phyloP scores from a whole-genome alignment of 1,284 basidiomycete species.

The Leccinum solheimii region DNA sequence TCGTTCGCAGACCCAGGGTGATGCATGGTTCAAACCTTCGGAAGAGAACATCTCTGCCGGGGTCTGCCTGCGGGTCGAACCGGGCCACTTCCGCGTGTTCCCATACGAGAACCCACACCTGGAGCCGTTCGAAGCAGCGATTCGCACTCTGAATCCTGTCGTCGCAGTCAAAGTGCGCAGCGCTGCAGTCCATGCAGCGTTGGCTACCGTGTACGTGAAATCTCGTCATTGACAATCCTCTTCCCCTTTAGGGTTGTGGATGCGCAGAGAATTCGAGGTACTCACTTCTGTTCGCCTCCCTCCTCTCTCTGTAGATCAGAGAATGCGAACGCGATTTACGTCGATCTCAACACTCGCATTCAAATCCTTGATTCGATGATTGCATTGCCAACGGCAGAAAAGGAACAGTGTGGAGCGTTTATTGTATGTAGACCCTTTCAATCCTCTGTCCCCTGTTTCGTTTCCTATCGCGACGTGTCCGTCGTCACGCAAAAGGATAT shows the following conservation, averaged over 20 bases:
- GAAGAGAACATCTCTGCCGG: slow-evolving; percentile 54
- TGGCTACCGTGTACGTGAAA: slow-evolving; percentile 54
- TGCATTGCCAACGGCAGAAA: slow-evolving; percentile 70
- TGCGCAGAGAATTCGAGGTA: neutral
- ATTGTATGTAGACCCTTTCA: slow-evolving; percentile 45
- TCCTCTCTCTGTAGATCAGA: slow-evolving; percentile 35
- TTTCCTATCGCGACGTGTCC: neutral
- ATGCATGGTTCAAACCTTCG: slow-evolving; percentile 55
- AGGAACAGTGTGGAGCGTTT: slow-evolving; percentile 85
- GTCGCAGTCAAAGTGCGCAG: slow-evolving; percentile 80
- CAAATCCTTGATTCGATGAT: slow-evolving; percentile 70
- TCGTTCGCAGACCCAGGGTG: slow-evolving; percentile 47
- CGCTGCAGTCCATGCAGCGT: slow-evolving; percentile 76
- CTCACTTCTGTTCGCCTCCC: neutral
- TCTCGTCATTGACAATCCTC: neutral
- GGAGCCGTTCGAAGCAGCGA: slow-evolving; percentile 69
- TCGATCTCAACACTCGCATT: slow-evolving; percentile 69
- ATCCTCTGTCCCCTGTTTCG: neutral
- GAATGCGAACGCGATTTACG: slow-evolving; percentile 55
- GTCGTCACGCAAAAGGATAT: neutral
- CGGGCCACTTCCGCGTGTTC: slow-evolving; percentile 66
- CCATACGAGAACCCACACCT: slow-evolving; percentile 70
- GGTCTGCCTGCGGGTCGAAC: slow-evolving; percentile 61
- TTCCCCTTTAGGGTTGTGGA: neutral
- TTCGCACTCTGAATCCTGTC: slow-evolving; percentile 73